Conservation (phyloP, 2,329 filamentous ascomycete genomes). For the Emydomyces testavorans region DNA sequence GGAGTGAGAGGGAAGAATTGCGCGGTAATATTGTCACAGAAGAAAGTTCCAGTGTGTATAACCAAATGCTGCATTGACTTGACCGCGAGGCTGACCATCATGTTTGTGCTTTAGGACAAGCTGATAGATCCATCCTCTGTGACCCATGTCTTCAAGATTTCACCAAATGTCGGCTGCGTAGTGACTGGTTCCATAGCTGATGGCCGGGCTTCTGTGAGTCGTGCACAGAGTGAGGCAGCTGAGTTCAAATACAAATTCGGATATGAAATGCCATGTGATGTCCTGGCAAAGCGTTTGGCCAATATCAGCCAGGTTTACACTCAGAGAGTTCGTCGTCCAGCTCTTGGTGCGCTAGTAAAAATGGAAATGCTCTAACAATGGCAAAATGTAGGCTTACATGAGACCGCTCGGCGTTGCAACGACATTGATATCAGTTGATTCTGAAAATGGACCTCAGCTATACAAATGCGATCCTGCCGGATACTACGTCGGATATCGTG, state of each 20-base stretch:
- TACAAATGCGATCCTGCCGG: conserved; percentile 98
- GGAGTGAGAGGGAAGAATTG: conserved; percentile 94
- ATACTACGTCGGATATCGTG: conserved; percentile 98
- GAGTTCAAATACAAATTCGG: conserved; percentile 98
- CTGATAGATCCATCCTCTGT: conserved; percentile 95
- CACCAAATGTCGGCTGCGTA: conserved; percentile 89
- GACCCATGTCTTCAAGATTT: conserved; percentile 94
- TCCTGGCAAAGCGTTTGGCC: conserved; percentile 86
- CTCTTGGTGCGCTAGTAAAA: conserved; percentile 8
- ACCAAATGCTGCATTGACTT: background rate
- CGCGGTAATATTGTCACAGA: conserved; percentile 93
- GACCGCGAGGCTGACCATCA: background rate
- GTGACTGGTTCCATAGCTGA: conserved; percentile 99
- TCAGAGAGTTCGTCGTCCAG: conserved; percentile 58
- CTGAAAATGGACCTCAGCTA: conserved; percentile 82
- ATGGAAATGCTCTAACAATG: conserved; percentile 1
- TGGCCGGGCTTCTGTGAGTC: conserved; percentile 81
- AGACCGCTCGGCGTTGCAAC: conserved; percentile 90
- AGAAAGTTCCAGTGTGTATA: conserved; percentile 87
- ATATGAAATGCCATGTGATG: conserved; percentile 99
- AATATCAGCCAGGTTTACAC: conserved; percentile 99
- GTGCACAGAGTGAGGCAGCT: conserved; percentile 87
- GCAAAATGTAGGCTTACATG: conserved; percentile 68
- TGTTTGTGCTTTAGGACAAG: conserved; percentile 60
- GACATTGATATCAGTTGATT: conserved; percentile 87